Evolutionary conservation across 306 rosid genomes (phyloP).

Genomic region (Pyrus communis): DNA sequence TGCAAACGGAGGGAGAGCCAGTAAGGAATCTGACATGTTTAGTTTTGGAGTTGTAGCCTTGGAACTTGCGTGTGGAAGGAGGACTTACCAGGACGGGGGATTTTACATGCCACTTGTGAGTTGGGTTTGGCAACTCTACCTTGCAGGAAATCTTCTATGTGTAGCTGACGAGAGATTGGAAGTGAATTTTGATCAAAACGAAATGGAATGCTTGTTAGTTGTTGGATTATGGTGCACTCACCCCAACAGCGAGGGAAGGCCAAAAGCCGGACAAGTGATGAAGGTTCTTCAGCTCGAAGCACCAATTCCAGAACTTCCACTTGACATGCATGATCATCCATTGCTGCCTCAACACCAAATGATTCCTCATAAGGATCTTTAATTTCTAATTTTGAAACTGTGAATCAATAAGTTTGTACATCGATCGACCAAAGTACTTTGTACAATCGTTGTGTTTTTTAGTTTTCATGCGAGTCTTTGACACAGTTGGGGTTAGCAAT

Average conservation of each 20-base stretch:
- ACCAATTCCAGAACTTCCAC: constrained; percentile 24
- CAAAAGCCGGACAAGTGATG: constrained; percentile 31
- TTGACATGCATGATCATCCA: constrained; percentile 25
- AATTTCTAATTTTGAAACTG: constrained; percentile 19
- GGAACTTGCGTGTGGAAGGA: constrained; percentile 47
- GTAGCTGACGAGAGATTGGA: constrained; percentile 33
- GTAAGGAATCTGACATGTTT: constrained; percentile 45
- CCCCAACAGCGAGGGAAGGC: constrained; percentile 30
- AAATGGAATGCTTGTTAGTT: constrained; percentile 32
- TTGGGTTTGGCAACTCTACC: constrained; percentile 39
- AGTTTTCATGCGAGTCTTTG: no score
- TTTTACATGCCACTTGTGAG: constrained; percentile 1
- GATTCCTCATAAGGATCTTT: background rate
- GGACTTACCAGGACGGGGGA: background rate
- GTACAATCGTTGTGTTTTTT: no score
- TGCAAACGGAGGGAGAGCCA: constrained; percentile 25
- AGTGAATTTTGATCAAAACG: constrained; percentile 3
- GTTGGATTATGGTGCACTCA: constrained; percentile 39
- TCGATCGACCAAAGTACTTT: no score
- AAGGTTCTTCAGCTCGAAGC: constrained; percentile 29
- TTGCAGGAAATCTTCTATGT: constrained; percentile 22
- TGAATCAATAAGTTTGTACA: no score
- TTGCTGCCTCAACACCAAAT: background rate
- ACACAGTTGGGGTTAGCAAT: no score
- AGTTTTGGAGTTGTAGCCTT: constrained; percentile 37